A percentile compares a stretch with the other conserved stretches of the same genome.
phyloP scores from a whole-genome alignment of 129 eudicot genomes.

The Ambrosia trifida region DNA sequence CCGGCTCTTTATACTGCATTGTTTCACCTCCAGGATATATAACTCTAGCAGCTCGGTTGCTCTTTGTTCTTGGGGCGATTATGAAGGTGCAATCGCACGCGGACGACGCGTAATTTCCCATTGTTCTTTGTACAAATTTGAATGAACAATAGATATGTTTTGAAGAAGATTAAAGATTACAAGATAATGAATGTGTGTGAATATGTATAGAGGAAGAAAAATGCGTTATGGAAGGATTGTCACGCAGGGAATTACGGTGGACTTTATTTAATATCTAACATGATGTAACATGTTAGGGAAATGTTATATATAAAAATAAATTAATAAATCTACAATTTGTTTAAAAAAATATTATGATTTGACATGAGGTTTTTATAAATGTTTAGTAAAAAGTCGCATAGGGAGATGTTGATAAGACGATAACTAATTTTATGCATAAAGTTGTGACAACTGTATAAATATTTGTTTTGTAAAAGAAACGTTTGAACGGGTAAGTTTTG shows the following conservation, averaged over 20 bases:
- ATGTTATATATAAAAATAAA: background rate
- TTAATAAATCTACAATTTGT: background rate
- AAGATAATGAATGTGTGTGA: background rate
- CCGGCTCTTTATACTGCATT: constrained; percentile 55
- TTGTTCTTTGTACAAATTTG: background rate
- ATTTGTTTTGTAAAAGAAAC: no score
- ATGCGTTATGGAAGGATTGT: constrained; percentile 4
- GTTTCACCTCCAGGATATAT: constrained; percentile 76
- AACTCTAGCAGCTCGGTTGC: constrained; percentile 59
- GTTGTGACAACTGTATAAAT: no score
- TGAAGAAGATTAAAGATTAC: background rate
- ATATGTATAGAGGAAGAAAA: constrained; percentile 1
- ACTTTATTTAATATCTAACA: background rate
- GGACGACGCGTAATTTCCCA: constrained; percentile 67
- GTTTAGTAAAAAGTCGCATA: no score
- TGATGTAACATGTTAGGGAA: background rate
- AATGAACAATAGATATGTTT: background rate
- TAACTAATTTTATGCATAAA: no score
- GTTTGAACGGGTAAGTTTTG: no score
- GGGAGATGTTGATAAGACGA: no score
- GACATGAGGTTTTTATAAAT: no score
- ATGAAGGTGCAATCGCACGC: constrained; percentile 35
- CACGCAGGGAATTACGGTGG: constrained; percentile 14
- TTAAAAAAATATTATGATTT: background rate
- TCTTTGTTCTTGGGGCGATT: constrained; percentile 32